Conservation (phyloP, 2,329 filamentous ascomycete species). For the Claviceps pazoutovae region DNA sequence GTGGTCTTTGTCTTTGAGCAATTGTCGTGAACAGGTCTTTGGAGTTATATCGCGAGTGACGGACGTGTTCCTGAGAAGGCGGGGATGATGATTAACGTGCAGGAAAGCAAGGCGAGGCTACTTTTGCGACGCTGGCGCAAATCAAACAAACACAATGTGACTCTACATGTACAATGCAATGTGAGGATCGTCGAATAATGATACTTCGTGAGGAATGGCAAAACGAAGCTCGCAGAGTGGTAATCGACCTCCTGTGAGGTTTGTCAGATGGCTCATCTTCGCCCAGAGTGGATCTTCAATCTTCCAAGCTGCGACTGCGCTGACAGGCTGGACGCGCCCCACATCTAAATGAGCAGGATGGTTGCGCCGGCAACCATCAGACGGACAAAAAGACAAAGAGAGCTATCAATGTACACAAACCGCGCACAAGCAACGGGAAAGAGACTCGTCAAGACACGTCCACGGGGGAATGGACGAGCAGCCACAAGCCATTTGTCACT, state of each 20-base stretch:
- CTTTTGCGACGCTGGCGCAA: too few relatives aligned
- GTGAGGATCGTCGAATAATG: background rate
- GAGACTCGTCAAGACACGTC: conserved; percentile 1
- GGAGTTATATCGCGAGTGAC: background rate
- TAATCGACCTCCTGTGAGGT: background rate
- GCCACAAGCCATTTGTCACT: conserved; percentile 1
- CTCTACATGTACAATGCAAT: too few relatives aligned
- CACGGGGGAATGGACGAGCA: background rate
- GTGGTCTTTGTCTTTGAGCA: background rate
- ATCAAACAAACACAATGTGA: too few relatives aligned
- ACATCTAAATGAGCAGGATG: background rate
- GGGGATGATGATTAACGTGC: background rate
- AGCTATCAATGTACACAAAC: conserved; percentile 22
- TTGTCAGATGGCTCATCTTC: background rate
- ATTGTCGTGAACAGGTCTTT: background rate
- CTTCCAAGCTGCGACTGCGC: background rate
- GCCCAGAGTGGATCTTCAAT: background rate
- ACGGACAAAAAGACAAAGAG: background rate
- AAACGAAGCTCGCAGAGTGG: background rate
- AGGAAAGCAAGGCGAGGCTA: too few relatives aligned
- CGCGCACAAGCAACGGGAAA: conserved; percentile 3
- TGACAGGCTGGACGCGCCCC: background rate
- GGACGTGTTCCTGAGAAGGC: too few relatives aligned
- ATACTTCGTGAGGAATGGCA: background rate
- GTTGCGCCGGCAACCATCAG: conserved; percentile 16